Evolutionary conservation across 441 rosid species (phyloP).

Genomic region (Theobroma grandiflorum): DNA sequence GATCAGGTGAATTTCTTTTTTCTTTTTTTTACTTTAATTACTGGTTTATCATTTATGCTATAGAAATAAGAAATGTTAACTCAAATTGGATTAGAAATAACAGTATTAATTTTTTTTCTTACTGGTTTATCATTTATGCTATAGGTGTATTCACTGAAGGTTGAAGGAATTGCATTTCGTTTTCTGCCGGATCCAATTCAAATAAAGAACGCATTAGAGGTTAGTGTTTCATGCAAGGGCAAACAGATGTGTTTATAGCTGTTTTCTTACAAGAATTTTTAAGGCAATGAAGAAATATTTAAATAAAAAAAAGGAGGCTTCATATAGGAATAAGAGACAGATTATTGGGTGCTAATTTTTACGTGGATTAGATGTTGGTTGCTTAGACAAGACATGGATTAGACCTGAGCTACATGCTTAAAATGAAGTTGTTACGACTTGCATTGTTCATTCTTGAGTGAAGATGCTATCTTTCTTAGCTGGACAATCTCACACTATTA

Average conservation of each 20-base stretch:
- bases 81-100: neutral
- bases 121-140: neutral
- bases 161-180: conserved; percentile 92
- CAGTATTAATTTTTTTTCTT: neutral
- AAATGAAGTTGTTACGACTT: neutral
- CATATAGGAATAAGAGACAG: neutral
- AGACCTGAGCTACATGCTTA: neutral
- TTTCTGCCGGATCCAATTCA: conserved; percentile 94
- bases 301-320: neutral
- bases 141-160: conserved; percentile 84
- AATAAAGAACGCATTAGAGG: conserved; percentile 91
- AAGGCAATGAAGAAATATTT: neutral
- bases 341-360: neutral
- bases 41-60: conserved; percentile 1
- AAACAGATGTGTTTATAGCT: neutral
- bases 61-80: neutral
- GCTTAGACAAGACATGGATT: neutral
- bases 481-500: neutral
- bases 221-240: conserved; percentile 41
- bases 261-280: neutral
- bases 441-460: neutral
- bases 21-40: neutral
- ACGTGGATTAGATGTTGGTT: neutral
- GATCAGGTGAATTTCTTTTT: conserved; percentile 64
- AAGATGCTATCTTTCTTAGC: neutral